These are phyloP conservation scores for Abelmoschus esculentus DNA, from an alignment of 345 rosid species.

Conservation along the genomic window DNA sequence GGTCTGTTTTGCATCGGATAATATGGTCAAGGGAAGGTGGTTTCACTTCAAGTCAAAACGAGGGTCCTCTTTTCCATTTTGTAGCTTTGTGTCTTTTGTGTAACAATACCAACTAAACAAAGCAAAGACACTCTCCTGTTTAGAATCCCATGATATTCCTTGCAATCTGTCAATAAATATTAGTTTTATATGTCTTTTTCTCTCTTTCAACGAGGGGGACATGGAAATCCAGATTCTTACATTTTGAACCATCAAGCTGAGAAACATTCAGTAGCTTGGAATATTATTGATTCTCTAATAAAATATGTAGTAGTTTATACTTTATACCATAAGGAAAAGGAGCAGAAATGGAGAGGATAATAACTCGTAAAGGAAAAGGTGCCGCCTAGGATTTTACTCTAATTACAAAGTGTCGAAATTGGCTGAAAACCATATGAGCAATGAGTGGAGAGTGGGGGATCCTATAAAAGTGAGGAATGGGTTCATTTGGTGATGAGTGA, in stretches of 20 bases:
- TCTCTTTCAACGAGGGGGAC: not conserved
- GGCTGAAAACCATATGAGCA: constrained; percentile 22
- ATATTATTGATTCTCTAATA: not conserved
- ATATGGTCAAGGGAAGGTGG: constrained; percentile 14
- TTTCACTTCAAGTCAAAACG: constrained; percentile 37
- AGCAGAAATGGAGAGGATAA: not conserved
- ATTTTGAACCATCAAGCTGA: not conserved
- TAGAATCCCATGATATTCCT: constrained; percentile 36
- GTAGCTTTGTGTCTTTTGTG: constrained; percentile 37
- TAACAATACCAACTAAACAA: not conserved
- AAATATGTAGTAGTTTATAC: not conserved
- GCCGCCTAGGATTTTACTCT: constrained; percentile 1
- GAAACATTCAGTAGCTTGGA: not conserved
- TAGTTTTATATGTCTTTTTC: no score
- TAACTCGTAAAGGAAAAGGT: not conserved
- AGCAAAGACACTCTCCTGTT: constrained; percentile 17
- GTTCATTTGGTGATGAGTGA: constrained; percentile 31
- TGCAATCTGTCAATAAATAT: no score
- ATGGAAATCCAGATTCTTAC: not conserved
- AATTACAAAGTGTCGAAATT: constrained; percentile 22
- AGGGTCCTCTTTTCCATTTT: constrained; percentile 26
- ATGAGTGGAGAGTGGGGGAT: constrained; percentile 26
- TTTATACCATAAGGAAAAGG: not conserved
- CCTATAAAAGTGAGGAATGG: constrained; percentile 30
- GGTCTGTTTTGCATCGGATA: constrained; percentile 3